Percentiles rank a stretch among this genome's conserved stretches.
phyloP scores from a whole-genome alignment of 148 eudicot species.

The Simmondsia chinensis region DNA sequence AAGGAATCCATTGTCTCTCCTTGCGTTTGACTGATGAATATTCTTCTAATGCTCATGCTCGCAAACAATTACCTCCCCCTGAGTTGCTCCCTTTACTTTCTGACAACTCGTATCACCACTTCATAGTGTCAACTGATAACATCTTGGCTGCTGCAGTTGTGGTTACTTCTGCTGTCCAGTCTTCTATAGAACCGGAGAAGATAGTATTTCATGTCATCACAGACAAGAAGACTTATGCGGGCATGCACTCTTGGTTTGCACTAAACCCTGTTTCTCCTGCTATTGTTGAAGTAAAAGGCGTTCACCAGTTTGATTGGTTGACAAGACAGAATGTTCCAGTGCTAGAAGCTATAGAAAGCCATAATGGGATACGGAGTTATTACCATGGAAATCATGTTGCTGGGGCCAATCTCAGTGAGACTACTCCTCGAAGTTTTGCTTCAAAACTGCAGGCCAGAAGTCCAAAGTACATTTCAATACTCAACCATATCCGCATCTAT shows the following conservation, averaged over 20 bases:
- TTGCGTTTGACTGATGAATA: conserved; percentile 98
- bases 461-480: conserved; percentile 95
- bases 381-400: conserved; percentile 93
- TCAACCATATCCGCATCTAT: conserved; percentile 95
- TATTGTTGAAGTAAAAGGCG: conserved; percentile 89
- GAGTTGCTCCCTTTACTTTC: conserved; percentile 84
- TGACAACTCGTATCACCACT: conserved; percentile 80
- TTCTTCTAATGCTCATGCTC: conserved; percentile 98
- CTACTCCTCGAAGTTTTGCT: conserved; percentile 85
- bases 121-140: conserved; percentile 79
- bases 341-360: conserved; percentile 96
- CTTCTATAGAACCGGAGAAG: conserved; percentile 64
- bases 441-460: conserved; percentile 93
- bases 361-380: conserved; percentile 68
- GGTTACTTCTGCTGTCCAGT: conserved; percentile 73
- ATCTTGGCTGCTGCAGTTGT: conserved; percentile 97
- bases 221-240: conserved; percentile 98
- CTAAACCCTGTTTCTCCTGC: conserved; percentile 81
- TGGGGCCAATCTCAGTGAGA: conserved; percentile 85
- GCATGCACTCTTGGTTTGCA: conserved; percentile 99
- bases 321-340: conserved; percentile 98
- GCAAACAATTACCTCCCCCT: conserved; percentile 92
- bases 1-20: conserved; percentile 93
- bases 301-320: conserved; percentile 99
- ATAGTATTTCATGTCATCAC: conserved; percentile 95